phyloP scores from a whole-genome alignment of 2,329 filamentous ascomycete species.

The Fonsecaea monophora region DNA sequence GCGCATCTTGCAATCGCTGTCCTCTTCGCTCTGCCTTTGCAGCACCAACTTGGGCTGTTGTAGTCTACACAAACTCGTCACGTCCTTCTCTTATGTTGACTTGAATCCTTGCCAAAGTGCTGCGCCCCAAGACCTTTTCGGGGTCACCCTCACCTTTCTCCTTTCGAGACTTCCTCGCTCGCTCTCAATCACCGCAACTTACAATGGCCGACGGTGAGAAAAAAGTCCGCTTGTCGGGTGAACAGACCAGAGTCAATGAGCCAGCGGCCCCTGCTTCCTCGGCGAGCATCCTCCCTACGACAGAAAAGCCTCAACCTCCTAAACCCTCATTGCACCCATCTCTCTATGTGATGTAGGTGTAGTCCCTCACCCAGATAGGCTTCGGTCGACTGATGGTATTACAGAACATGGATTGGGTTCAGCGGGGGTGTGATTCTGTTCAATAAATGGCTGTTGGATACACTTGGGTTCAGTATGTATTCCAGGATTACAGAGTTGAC shows the following conservation, averaged over 20 bases:
- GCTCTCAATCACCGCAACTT: conserved; percentile 46
- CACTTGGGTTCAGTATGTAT: conserved; percentile 60
- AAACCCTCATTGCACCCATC: conserved; percentile 75
- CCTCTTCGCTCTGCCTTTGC: background rate
- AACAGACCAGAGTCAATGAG: conserved; percentile 64
- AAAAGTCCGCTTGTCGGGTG: conserved; percentile 83
- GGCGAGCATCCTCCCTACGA: conserved; percentile 70
- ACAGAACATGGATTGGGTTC: conserved; percentile 86
- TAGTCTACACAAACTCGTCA: background rate
- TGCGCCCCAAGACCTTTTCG: conserved; percentile 36
- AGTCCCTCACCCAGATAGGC: background rate
- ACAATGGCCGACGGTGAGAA: conserved; percentile 73
- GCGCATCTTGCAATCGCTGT: background rate
- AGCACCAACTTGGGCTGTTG: background rate
- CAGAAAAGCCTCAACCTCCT: conserved; percentile 71
- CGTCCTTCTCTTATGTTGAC: conserved; percentile 25
- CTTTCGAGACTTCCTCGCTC: conserved; percentile 54
- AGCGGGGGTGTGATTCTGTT: conserved; percentile 96
- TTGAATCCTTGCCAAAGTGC: conserved; percentile 28
- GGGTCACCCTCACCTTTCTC: conserved; percentile 56
- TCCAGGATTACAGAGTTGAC: background rate
- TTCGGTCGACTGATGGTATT: conserved; percentile 8
- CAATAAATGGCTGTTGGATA: conserved; percentile 98
- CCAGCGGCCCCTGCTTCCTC: conserved; percentile 70
- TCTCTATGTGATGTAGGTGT: conserved; percentile 75